Evolutionary conservation across 208 protist species (phyloP), one percentile per base, ranked within the genome.

Genomic region (Angomonas deanei): DNA sequence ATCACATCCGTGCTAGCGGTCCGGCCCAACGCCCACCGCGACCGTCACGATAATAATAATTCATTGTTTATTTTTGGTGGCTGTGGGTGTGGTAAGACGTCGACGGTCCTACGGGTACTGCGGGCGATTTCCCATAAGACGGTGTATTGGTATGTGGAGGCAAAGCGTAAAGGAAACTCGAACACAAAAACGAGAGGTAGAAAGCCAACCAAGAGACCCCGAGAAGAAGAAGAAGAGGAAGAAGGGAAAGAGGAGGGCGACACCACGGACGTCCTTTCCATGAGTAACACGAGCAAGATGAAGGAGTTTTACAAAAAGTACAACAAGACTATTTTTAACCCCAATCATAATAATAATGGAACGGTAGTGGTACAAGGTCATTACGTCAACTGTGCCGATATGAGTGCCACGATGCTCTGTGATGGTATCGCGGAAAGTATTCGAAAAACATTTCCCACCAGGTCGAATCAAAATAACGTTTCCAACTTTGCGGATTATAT

Each of bases 11-110:
- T n/a, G n/a, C n/a, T n/a, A n/a, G n/a, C n/a, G 36, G 36, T n/a
- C 8, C 8, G 36, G 15, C 36, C 8, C 36, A 42, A 15, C 36
- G 15, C 11, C 36, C 8, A 15, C 36, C 8, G 15, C 15, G 15
- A 42, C 15, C 8, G 15, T 42, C 36, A 8, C 15, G 15, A n/a
- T n/a, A 10, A 61, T 61, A 69, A 24, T 46, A 17, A 49, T 46
- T 74, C 79, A 0, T 73, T 93, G 3, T 93, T 93, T 63, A 80
- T 93, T 0, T 93, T 83, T 67, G 87, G 87, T n/a, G 83, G 78
- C 19, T 93, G 87, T 57, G 87, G 87, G 1, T 91, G 83, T 50
- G 87, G 87, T 19, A 93, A 93, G 68, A 93, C 87, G 0, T 87
- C 83, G 31, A 88, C 87, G 1, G 73, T 89, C 36, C 74, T 89